phyloP scores from a whole-genome alignment of 106 monocot species.

The Dendrobium nobile region DNA sequence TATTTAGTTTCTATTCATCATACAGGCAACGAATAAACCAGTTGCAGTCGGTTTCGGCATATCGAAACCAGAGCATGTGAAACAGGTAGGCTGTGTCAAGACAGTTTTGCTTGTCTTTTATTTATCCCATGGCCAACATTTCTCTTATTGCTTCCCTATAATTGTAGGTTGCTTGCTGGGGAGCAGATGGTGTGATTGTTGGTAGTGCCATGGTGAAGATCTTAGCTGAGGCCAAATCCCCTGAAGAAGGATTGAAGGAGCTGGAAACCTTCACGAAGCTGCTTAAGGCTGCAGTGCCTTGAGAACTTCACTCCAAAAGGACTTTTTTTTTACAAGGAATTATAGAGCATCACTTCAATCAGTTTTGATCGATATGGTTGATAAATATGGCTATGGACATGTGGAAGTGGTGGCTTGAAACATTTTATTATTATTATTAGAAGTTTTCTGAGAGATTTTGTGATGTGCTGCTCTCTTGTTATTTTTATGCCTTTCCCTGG shows the following conservation, averaged over 20 bases:
- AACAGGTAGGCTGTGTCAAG: slow-evolving; percentile 30
- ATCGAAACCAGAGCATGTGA: slow-evolving; percentile 49
- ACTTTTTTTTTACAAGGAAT: not conserved
- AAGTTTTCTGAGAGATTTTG: too few relatives aligned
- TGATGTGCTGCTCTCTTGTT: too few relatives aligned
- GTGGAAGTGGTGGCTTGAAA: too few relatives aligned
- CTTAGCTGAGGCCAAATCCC: slow-evolving; percentile 41
- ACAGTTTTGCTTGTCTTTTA: not conserved
- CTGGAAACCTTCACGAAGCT: slow-evolving; percentile 41
- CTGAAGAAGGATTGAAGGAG: slow-evolving; percentile 56
- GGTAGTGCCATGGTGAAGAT: slow-evolving; percentile 64
- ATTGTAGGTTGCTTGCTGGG: slow-evolving; percentile 58
- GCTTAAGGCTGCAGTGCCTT: slow-evolving; percentile 45
- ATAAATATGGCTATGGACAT: not conserved
- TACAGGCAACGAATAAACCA: slow-evolving; percentile 45
- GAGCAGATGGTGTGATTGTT: slow-evolving; percentile 71
- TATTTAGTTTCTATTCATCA: not conserved
- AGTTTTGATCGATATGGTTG: not conserved
- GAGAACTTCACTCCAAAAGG: not conserved
- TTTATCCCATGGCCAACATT: not conserved
- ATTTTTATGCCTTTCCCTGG: too few relatives aligned
- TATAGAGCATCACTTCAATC: not conserved
- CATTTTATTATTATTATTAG: too few relatives aligned
- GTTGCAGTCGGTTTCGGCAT: slow-evolving; percentile 64
- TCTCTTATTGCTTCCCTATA: not conserved